Percentiles rank a stretch among this genome's conserved stretches.
These are phyloP conservation scores for Lipomyces japonicus DNA, from an alignment of 805 yeast genomes.

Conservation along the genomic window DNA sequence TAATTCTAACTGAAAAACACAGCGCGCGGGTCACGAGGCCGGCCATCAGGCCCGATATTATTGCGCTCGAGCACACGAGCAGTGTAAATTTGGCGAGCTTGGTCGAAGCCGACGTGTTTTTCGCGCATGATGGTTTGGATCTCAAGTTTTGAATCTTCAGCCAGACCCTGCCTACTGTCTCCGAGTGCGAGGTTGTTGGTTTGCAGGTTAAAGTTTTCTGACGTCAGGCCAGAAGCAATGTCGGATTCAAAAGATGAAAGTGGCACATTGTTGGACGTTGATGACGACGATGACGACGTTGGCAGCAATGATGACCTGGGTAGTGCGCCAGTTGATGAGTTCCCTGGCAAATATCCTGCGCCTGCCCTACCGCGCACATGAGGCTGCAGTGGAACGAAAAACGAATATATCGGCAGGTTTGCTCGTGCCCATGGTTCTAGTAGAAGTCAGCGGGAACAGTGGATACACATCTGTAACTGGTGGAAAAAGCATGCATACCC, in stretches of 20 bases:
- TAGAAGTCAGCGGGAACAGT: neutral
- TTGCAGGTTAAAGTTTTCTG: constrained; percentile 54
- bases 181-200: constrained; percentile 43
- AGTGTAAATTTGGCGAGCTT: constrained; percentile 58
- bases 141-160: constrained; percentile 49
- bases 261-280: neutral
- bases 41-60: constrained; percentile 60
- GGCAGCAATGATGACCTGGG: constrained; percentile 15
- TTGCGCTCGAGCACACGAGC: constrained; percentile 46
- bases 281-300: constrained; percentile 7
- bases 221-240: constrained; percentile 54
- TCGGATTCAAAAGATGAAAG: constrained; percentile 44
- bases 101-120: constrained; percentile 56
- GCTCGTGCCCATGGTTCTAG: constrained; percentile 15
- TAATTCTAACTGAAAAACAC: constrained; percentile 40
- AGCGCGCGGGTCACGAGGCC: constrained; percentile 64
- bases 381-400: constrained; percentile 3
- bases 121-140: constrained; percentile 54
- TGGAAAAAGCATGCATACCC: constrained; percentile 11
- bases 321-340: constrained; percentile 20
- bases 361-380: constrained; percentile 19
- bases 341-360: constrained; percentile 24
- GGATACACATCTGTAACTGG: neutral
- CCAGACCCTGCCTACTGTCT: constrained; percentile 63
- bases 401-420: constrained; percentile 8